Percentiles rank a stretch among this genome's conserved stretches.
phyloP scores from a whole-genome alignment of 2,329 filamentous ascomycete genomes.

The Cladosporium sp. region DNA sequence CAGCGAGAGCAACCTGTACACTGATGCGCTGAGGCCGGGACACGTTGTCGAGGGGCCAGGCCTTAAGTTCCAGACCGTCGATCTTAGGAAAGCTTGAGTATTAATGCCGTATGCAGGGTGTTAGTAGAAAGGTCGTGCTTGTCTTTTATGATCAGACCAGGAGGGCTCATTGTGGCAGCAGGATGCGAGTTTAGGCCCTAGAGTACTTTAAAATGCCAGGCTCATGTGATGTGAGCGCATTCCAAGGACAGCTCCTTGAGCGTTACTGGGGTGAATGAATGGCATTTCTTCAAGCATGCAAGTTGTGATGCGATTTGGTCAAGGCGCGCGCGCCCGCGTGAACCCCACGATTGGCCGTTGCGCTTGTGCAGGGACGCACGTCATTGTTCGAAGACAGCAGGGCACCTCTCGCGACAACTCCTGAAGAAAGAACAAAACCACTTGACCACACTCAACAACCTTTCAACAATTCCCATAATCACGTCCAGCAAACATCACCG shows the following conservation, averaged over 20 bases:
- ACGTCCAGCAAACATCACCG: not conserved
- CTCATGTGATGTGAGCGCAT: not conserved
- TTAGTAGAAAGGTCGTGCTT: too few relatives aligned
- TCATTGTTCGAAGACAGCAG: not conserved
- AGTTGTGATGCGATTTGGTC: not conserved
- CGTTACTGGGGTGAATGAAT: not conserved
- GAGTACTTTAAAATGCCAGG: not conserved
- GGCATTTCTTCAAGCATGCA: not conserved
- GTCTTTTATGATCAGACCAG: too few relatives aligned
- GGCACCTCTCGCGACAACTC: not conserved
- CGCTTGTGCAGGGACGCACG: conserved; percentile 7
- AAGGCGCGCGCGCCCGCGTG: not conserved
- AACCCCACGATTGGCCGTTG: conserved; percentile 3
- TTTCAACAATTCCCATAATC: not conserved
- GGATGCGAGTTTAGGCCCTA: not conserved
- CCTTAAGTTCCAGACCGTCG: conserved; percentile 64
- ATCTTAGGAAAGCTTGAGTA: conserved; percentile 49
- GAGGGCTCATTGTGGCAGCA: not conserved
- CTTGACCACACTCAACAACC: not conserved
- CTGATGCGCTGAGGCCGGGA: conserved; percentile 62
- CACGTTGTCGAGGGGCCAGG: conserved; percentile 61
- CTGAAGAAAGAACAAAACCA: not conserved
- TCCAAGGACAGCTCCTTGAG: not conserved
- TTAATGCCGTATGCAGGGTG: not conserved
- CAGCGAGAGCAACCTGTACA: conserved; percentile 71